These are phyloP conservation scores for Combretum micranthum DNA, from an alignment of 345 rosid species.

Conservation along the genomic window DNA sequence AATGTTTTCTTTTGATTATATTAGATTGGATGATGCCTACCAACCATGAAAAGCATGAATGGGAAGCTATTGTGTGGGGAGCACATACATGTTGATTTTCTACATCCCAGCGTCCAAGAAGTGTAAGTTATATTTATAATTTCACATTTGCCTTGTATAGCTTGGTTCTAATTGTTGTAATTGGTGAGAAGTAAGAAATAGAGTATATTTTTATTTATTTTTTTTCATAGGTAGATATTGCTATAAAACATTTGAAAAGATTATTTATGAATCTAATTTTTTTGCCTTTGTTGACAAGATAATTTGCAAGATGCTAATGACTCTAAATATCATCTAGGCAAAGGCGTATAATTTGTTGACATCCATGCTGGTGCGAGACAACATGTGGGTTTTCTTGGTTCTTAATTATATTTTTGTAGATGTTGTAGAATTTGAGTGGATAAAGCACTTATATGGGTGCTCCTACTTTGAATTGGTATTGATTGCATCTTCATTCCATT, in stretches of 20 bases:
- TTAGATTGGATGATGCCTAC: constrained; percentile 60
- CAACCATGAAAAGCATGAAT: constrained; percentile 66
- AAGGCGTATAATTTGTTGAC: constrained; percentile 27
- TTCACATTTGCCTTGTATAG: constrained; percentile 2
- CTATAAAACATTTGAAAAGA: background rate
- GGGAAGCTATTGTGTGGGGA: constrained; percentile 76
- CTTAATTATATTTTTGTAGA: background rate
- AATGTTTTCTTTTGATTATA: constrained; percentile 34
- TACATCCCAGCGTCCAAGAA: constrained; percentile 65
- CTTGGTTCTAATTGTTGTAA: background rate
- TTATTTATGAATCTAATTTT: background rate
- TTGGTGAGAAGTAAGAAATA: background rate
- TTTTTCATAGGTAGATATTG: constrained; percentile 1
- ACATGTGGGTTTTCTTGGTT: constrained; percentile 39
- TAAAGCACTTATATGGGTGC: background rate
- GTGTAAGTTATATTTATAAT: constrained; percentile 44
- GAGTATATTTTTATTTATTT: background rate
- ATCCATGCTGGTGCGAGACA: constrained; percentile 32
- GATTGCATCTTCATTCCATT: background rate
- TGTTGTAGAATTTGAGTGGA: background rate
- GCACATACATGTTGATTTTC: constrained; percentile 80
- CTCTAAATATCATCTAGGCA: constrained; percentile 40
- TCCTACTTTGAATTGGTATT: too few species aligned
- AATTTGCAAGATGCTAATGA: constrained; percentile 44
- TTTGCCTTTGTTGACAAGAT: constrained; percentile 45